Evolutionary conservation across 331 rosid species (phyloP), one percentile per base, ranked within the genome.

Genomic region (Phaseolus coccineus): DNA sequence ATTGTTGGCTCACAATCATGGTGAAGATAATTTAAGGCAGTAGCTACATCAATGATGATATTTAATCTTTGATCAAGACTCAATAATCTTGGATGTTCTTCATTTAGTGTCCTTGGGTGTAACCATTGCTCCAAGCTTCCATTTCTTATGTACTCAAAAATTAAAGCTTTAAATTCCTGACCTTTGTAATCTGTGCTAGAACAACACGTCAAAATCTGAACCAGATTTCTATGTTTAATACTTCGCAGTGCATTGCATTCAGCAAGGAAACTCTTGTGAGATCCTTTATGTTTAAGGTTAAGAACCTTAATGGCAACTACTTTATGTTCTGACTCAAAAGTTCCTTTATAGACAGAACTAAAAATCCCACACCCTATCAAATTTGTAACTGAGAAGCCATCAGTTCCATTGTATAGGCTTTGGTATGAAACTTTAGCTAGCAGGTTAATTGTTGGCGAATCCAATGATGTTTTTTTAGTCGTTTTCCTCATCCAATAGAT

Each of bases 151-250:
- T 48, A 48, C 53, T 48, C n/a, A 14, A 48, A 48, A 3, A 48
- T 15, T 4, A 48, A 14, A 71, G 88, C 85, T 67, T 84, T 84
- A 30, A 84, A 84, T 55, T 84, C 85, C 39, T 71, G 27, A 3
- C 87, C 85, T 25, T 71, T 58, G 64, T 72, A 77, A 35, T 85
- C 74, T 56, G 42, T 28, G 24, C 82, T 51, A 0, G 81, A 85
- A 33, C 88, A 85, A 59, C 88, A 85, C 24, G 85, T 85, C 42
- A 81, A 66, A 58, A 77, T 51, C 74, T 77, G 73, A 24, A 81
- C 83, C 8, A 81, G 77, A 77, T 84, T 84, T 8, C 85, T 39
- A 10, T 84, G 88, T 31, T 74, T 50, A 50, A 50, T 50, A 50
- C 8, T 50, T 50, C 16, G 15, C 16, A 50, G 55, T 15, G 55